These are phyloP conservation scores for Crithidia brevicula DNA, from an alignment of 208 protist genomes.

Conservation along the genomic window DNA sequence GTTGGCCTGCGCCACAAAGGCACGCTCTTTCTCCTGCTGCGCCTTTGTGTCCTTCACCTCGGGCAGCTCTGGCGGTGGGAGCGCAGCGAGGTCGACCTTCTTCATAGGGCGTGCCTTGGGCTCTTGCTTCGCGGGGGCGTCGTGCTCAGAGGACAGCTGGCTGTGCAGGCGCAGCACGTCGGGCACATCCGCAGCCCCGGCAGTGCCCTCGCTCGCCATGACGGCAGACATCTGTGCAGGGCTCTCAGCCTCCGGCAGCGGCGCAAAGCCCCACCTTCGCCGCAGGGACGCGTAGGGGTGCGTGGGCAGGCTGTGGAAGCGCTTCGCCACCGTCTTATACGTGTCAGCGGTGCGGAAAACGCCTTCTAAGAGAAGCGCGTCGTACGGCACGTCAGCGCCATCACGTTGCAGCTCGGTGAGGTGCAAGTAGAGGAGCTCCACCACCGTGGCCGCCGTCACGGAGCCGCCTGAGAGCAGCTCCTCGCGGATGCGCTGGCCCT, in stretches of 20 bases:
- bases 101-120: constrained; percentile 52
- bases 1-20: constrained; percentile 49
- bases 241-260: background rate
- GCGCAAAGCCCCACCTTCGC: constrained; percentile 9
- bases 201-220: constrained; percentile 9
- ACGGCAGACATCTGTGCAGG: background rate
- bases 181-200: background rate
- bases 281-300: constrained; percentile 22
- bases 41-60: constrained; percentile 50
- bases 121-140: constrained; percentile 50
- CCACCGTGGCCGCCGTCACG: constrained; percentile 46
- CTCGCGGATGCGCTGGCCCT: constrained; percentile 44
- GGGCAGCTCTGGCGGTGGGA: constrained; percentile 80
- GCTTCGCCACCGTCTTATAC: constrained; percentile 37
- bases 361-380: constrained; percentile 74
- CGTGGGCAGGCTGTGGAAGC: constrained; percentile 20
- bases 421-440: constrained; percentile 56
- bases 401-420: constrained; percentile 38
- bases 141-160: constrained; percentile 30
- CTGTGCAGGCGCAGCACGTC: constrained; percentile 25
- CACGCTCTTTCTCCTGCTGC: constrained; percentile 43
- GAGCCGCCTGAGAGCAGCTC: constrained; percentile 50
- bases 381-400: constrained; percentile 24
- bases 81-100: constrained; percentile 56
- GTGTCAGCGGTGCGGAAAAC: constrained; percentile 42